These are phyloP conservation scores for Litchi chinensis DNA, from an alignment of 345 rosid species.

Conservation along the genomic window DNA sequence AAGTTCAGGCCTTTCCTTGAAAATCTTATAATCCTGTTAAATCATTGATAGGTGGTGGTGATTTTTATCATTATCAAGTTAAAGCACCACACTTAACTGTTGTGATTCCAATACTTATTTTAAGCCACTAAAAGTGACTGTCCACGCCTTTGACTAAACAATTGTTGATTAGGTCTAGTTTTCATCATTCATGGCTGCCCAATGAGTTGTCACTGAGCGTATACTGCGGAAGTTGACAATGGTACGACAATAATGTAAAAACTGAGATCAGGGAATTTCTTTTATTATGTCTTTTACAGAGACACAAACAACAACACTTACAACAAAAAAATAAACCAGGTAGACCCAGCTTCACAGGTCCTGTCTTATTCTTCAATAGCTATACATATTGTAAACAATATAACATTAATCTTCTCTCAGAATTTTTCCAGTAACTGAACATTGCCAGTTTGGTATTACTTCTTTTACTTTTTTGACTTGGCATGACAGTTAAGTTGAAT, in stretches of 20 bases:
- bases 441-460: too few relatives aligned
- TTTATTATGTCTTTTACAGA: not conserved
- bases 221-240: constrained; percentile 19
- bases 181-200: constrained; percentile 20
- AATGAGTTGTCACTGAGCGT: constrained; percentile 23
- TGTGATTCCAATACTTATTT: constrained; percentile 1
- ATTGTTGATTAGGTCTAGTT: constrained; percentile 18
- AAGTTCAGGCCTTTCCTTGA: not conserved
- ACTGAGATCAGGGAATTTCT: not conserved
- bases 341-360: constrained; percentile 2
- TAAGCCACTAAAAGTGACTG: constrained; percentile 13
- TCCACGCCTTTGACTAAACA: constrained; percentile 11
- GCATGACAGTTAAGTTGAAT: constrained; percentile 1
- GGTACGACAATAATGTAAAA: constrained; percentile 5
- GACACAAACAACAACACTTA: not conserved
- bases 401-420: not conserved
- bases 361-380: not conserved
- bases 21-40: not conserved
- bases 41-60: not conserved
- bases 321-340: not conserved
- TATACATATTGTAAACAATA: not conserved
- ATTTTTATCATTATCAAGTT: not conserved
- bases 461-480: too few relatives aligned
- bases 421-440: not conserved
- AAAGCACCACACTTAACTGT: not conserved